These are phyloP conservation scores for Galeopsis tetrahit DNA, from an alignment of 257 asterid genomes.

Conservation along the genomic window DNA sequence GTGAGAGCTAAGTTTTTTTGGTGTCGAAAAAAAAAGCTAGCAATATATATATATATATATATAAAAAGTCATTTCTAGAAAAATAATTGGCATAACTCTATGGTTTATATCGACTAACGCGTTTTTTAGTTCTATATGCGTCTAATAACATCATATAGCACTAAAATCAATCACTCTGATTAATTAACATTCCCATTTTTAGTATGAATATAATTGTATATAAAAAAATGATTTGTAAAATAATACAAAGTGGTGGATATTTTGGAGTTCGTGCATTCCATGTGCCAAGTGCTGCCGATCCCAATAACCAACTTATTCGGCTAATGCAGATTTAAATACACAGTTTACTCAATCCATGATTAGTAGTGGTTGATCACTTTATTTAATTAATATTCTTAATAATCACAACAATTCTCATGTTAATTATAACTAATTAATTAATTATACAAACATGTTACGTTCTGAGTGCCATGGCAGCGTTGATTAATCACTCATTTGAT, in stretches of 20 bases:
- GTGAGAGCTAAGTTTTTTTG: no score
- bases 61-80: no score
- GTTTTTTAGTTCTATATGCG: not conserved
- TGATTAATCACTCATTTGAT: conserved; percentile 16
- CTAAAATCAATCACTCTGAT: conserved; percentile 2
- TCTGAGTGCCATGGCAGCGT: conserved; percentile 7
- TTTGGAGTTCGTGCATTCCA: conserved; percentile 36
- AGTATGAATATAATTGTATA: not conserved
- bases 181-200: not conserved
- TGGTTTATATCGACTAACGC: no score
- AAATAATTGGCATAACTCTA: no score
- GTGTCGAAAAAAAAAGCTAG: no score
- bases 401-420: not conserved
- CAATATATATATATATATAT: no score
- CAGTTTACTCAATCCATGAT: conserved; percentile 14
- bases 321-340: conserved; percentile 12
- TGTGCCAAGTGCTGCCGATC: conserved; percentile 42
- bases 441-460: conserved; percentile 17
- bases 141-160: conserved; percentile 8
- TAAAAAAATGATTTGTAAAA: conserved; percentile 16
- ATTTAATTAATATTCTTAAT: conserved; percentile 15
- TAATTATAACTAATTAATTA: no score
- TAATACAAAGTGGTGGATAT: conserved; percentile 29
- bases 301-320: conserved; percentile 33
- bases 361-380: conserved; percentile 30